Evolutionary conservation across 352 stramenopile genomes (phyloP).

Genomic region (Phytophthora quininea): DNA sequence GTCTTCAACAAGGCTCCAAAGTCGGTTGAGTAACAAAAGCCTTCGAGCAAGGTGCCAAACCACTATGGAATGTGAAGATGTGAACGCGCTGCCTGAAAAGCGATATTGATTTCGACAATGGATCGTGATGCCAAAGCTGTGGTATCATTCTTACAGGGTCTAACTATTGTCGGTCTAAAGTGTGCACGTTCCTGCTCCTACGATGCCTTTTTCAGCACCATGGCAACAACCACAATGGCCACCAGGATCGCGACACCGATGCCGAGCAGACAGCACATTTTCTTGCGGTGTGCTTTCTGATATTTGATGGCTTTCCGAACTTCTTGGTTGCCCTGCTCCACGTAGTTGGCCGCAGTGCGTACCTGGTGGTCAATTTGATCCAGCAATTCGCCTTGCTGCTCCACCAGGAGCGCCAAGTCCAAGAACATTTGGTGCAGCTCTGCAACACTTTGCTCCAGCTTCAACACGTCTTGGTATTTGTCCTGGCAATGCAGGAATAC

Average conservation of each 20-base stretch:
- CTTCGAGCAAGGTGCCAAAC: background rate
- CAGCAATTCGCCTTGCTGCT: constrained; percentile 97
- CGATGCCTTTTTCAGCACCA: constrained; percentile 59
- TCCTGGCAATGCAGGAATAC: constrained; percentile 95
- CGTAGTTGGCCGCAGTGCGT: constrained; percentile 93
- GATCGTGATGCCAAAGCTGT: too few species aligned
- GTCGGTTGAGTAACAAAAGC: constrained; percentile 43
- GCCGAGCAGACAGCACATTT: constrained; percentile 93
- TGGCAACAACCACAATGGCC: constrained; percentile 76
- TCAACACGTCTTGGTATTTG: constrained; percentile 98
- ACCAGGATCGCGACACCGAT: constrained; percentile 81
- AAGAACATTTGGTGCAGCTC: constrained; percentile 99
- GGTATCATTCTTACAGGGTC: background rate
- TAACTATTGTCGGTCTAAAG: constrained; percentile 5
- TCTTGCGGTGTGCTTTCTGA: constrained; percentile 96
- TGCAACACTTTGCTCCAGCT: constrained; percentile 95
- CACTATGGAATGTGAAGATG: too few species aligned
- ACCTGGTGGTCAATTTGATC: constrained; percentile 98
- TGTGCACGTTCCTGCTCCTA: constrained; percentile 6
- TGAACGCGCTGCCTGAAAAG: too few species aligned
- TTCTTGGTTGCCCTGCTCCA: constrained; percentile 97
- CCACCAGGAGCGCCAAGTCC: constrained; percentile 97
- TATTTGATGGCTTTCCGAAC: constrained; percentile 95
- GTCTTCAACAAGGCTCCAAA: constrained; percentile 86
- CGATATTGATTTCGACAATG: too few species aligned